Evolutionary conservation across 1,139 yeast genomes (phyloP).

Genomic region (Hansenula lynferdii): DNA sequence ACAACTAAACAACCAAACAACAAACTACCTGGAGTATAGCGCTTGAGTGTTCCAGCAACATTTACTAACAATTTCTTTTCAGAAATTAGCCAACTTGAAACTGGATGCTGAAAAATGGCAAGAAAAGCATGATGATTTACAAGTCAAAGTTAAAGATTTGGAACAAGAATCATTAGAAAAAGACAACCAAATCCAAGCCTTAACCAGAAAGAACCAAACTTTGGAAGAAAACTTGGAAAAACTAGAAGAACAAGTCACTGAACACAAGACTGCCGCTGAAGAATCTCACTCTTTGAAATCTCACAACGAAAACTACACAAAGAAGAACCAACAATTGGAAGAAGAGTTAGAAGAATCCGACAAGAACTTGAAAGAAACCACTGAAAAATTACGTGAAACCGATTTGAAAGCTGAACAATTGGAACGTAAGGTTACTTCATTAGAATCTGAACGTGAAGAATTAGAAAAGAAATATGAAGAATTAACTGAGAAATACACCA

Average conservation of each 20-base stretch:
- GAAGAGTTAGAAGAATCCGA: constrained; percentile 93
- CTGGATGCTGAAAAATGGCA: constrained; percentile 97
- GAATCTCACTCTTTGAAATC: constrained; percentile 89
- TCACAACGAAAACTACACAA: constrained; percentile 84
- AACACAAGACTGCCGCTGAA: constrained; percentile 85
- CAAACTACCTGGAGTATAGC: too few species aligned
- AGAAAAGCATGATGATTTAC: constrained; percentile 88
- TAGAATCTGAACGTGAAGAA: constrained; percentile 89
- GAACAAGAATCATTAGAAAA: constrained; percentile 90
- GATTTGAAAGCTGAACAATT: constrained; percentile 96
- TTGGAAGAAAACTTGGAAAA: constrained; percentile 91
- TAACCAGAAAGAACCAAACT: constrained; percentile 87
- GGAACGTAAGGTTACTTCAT: constrained; percentile 89
- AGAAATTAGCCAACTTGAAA: constrained; percentile 89
- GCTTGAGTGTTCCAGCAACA: too few species aligned
- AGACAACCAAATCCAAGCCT: constrained; percentile 92
- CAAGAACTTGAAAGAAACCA: constrained; percentile 86
- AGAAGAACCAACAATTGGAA: constrained; percentile 90
- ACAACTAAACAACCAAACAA: too few species aligned
- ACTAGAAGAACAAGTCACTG: constrained; percentile 73
- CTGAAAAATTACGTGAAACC: constrained; percentile 90
- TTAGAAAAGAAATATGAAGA: constrained; percentile 93
- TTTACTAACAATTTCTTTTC: constrained; percentile 3
- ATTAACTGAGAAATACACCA: constrained; percentile 70
- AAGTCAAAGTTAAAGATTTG: constrained; percentile 75